A percentile compares a stretch with the other conserved stretches of the same genome.
These are phyloP conservation scores for Passiflora organensis DNA, from an alignment of 345 rosid genomes.

Conservation along the genomic window DNA sequence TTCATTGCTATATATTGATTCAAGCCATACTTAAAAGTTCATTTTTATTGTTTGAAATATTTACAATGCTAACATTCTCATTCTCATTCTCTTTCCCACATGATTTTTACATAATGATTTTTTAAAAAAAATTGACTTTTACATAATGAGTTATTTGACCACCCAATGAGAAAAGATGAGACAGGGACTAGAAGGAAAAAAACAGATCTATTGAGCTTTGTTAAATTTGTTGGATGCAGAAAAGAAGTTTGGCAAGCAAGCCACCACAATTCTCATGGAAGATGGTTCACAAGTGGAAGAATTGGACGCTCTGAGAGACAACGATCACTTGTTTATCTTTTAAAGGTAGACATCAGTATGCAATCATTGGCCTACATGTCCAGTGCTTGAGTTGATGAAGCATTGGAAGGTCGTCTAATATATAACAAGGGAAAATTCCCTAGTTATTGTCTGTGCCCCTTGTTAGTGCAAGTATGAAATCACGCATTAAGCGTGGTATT, in stretches of 20 bases:
- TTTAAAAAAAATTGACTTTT: too few relatives aligned
- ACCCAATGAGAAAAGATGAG: not conserved
- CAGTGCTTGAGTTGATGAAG: not conserved
- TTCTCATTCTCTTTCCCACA: too few relatives aligned
- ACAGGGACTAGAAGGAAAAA: slow-evolving; percentile 10
- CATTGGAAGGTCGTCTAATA: not conserved
- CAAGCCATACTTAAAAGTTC: too few relatives aligned
- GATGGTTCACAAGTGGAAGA: slow-evolving; percentile 84
- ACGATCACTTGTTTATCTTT: slow-evolving; percentile 67
- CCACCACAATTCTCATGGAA: slow-evolving; percentile 60
- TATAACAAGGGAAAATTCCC: not conserved
- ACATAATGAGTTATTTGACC: too few relatives aligned
- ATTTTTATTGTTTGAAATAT: too few relatives aligned
- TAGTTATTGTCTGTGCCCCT: not conserved
- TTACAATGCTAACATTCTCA: too few relatives aligned
- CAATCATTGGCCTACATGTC: not conserved
- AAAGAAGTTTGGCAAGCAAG: slow-evolving; percentile 65
- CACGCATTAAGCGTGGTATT: not conserved
- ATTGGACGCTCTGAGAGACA: slow-evolving; percentile 61
- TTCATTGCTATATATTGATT: too few relatives aligned
- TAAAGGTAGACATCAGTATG: not conserved
- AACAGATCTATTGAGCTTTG: too few relatives aligned
- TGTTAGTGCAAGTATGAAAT: not conserved
- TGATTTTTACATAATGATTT: too few relatives aligned
- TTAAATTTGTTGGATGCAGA: slow-evolving; percentile 42